Base-by-base conservation (phyloP, 345 rosid species). In the Pugionium cornutum region DNA sequence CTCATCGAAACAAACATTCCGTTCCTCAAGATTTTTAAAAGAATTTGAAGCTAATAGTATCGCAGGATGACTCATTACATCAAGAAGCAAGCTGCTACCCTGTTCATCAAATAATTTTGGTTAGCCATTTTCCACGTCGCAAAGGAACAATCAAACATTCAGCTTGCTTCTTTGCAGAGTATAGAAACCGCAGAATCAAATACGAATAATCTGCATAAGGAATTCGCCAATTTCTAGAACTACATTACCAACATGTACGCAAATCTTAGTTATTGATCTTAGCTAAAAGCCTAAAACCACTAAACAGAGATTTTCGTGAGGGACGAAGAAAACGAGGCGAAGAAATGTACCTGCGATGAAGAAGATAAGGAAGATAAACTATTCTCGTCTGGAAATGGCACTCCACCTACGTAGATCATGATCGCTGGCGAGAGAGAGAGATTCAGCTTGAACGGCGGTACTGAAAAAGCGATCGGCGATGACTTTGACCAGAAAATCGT, bases 41-140 rank as follows among this genome's bases (percentile, higher is more conserved):
- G 81, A 74, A 4, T 62, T 58, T 5, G 89, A 83, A 55, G 89
- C 75, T 55, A 78, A 77, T 4, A 67, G 55, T 63, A 92, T 49
- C 68, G 55, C 25, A 27, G 91, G 90, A 64, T 92, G 87, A 62
- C 67, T 82, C 83, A 88, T 67, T 73, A 92, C 75, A 66, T 77
- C 71, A 55, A 31, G 42, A 62, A 87, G 58, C 62, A 72, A 60
- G 49, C 68, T 79, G 34, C 58, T 67, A 76, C 69, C 86, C 98
- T 85, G 81, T 42, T 69, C 59, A 75, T 11, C 25, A 67, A 26
- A 64, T 41, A 52, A 36, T 4, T 9, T 54, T 8, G n/a, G 27
- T 71, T 33, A 41, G 58, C 62, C 31, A 68, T 40, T 47, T 28
- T 31, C 33, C 26, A 39, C 29, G 35, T 28, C 7, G 27, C 29